Conservation (phyloP, 805 yeast genomes). For the Kodamaea sagamina region DNA sequence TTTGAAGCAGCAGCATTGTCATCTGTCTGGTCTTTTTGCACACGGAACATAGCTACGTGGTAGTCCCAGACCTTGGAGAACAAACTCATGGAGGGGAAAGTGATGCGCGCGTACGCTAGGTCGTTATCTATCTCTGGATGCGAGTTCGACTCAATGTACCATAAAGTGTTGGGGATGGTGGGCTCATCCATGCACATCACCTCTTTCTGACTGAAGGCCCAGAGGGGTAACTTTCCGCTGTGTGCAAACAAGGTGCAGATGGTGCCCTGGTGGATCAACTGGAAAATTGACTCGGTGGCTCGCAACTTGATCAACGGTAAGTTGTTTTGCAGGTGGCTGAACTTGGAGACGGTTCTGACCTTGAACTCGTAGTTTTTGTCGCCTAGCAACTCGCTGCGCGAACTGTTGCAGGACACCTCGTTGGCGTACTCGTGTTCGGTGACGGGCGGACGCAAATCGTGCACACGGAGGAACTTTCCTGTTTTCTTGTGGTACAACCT, state of each 20-base stretch:
- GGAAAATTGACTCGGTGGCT: constrained; percentile 71
- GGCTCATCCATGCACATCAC: constrained; percentile 83
- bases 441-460: constrained; percentile 79
- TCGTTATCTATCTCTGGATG: constrained; percentile 49
- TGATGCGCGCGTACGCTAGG: constrained; percentile 20
- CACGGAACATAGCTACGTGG: constrained; percentile 57
- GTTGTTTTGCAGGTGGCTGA: constrained; percentile 33
- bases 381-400: constrained; percentile 54
- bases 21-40: background rate
- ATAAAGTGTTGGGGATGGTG: constrained; percentile 61
- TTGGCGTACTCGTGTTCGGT: constrained; percentile 87
- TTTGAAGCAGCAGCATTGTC: background rate
- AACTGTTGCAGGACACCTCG: constrained; percentile 77
- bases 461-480: constrained; percentile 67
- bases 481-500: constrained; percentile 73
- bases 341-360: constrained; percentile 46
- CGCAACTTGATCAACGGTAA: constrained; percentile 39
- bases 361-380: constrained; percentile 72
- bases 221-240: constrained; percentile 68
- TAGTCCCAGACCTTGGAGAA: constrained; percentile 55
- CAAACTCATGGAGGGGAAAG: constrained; percentile 41
- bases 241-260: constrained; percentile 77
- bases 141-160: constrained; percentile 69
- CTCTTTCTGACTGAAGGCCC: constrained; percentile 87
- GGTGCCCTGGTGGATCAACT: constrained; percentile 64